A percentile compares a stretch with the other conserved stretches of the same genome.
Conservation (phyloP, 805 yeast species). For the Ogataea paradorogensis region DNA sequence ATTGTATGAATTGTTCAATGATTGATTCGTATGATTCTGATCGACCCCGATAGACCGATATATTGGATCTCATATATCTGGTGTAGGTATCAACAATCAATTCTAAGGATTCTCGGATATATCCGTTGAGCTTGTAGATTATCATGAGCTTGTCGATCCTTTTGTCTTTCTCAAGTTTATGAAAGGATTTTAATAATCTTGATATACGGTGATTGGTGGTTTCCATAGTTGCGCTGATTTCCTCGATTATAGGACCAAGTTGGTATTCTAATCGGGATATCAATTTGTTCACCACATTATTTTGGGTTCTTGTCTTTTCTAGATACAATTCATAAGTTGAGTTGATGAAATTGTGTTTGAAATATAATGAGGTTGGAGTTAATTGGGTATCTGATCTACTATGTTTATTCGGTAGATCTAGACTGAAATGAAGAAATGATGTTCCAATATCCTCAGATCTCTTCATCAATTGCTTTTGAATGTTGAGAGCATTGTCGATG, state of each 20-base stretch:
- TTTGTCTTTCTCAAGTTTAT: slow-evolving; percentile 10
- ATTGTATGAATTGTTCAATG: slow-evolving; percentile 11
- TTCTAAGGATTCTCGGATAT: slow-evolving; percentile 4
- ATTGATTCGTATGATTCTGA: slow-evolving; percentile 5
- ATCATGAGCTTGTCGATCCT: slow-evolving; percentile 7
- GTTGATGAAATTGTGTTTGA: slow-evolving; percentile 24
- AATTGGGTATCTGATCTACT: slow-evolving; percentile 4
- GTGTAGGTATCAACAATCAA: slow-evolving; percentile 5
- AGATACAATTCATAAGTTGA: slow-evolving; percentile 25
- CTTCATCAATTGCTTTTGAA: slow-evolving; percentile 14
- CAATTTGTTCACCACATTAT: slow-evolving; percentile 13
- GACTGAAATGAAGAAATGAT: slow-evolving; percentile 13
- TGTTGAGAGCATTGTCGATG: slow-evolving; percentile 10
- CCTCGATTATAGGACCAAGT: slow-evolving; percentile 8
- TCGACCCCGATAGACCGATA: neutral
- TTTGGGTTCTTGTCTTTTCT: slow-evolving; percentile 21
- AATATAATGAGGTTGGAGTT: slow-evolving; percentile 25
- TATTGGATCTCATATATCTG: neutral
- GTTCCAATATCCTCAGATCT: slow-evolving; percentile 11
- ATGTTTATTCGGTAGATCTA: slow-evolving; percentile 10
- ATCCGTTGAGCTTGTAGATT: slow-evolving; percentile 8
- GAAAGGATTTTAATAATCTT: slow-evolving; percentile 7
- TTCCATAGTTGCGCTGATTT: slow-evolving; percentile 6
- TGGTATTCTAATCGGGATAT: slow-evolving; percentile 19
- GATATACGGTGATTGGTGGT: neutral